Evolutionary conservation across 2,329 filamentous ascomycete species (phyloP).

Genomic region (Macrophomina phaseolina): DNA sequence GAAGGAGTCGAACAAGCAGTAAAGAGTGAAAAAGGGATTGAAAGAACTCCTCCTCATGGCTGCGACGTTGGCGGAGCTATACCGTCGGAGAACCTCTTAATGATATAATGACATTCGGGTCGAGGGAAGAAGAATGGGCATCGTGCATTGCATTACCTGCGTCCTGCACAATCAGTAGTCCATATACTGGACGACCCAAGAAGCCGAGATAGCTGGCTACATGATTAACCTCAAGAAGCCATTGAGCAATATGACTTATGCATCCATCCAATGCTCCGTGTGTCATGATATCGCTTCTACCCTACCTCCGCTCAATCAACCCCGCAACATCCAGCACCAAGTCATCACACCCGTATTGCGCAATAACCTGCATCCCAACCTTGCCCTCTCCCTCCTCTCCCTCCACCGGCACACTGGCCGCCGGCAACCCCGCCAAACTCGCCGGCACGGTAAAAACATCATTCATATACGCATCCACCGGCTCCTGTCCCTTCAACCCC

Average conservation of each 20-base stretch:
- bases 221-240: not conserved
- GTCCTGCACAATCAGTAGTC: not conserved
- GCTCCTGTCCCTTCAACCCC: conserved; percentile 44
- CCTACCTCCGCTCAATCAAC: conserved; percentile 38
- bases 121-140: not conserved
- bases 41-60: too few species aligned
- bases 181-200: not conserved
- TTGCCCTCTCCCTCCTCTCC: conserved; percentile 34
- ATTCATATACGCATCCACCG: conserved; percentile 83
- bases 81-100: not conserved
- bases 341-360: conserved; percentile 80
- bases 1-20: not conserved
- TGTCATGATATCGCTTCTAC: not conserved
- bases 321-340: conserved; percentile 65
- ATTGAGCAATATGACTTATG: not conserved
- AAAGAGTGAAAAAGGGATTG: not conserved
- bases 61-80: not conserved
- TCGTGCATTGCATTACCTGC: not conserved
- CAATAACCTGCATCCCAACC: conserved; percentile 75
- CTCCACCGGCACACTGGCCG: conserved; percentile 79
- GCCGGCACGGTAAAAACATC: conserved; percentile 96
- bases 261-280: not conserved
- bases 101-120: not conserved
- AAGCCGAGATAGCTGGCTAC: not conserved
- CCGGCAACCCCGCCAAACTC: conserved; percentile 87